Evolutionary conservation across 2,329 filamentous ascomycete genomes (phyloP).

Genomic region (Neoscytalidium dimidiatum): DNA sequence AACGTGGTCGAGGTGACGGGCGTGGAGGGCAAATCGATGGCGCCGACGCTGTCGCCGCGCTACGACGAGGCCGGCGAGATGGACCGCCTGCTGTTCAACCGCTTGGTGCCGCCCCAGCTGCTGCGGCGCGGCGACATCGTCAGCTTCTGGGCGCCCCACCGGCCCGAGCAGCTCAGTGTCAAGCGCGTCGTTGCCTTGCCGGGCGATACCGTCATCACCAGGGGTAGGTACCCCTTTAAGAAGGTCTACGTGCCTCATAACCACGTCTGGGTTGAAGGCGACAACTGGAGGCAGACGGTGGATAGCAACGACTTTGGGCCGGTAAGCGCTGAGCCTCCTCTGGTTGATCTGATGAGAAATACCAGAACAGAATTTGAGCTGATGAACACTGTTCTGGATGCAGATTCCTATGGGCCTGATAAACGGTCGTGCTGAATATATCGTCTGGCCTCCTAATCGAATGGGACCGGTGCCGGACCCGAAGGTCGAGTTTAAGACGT

Average conservation of each 20-base stretch:
- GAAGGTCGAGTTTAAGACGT: slow-evolving; percentile 50
- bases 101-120: slow-evolving; percentile 26
- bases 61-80: slow-evolving; percentile 40
- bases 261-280: slow-evolving; percentile 95
- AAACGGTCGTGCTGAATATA: slow-evolving; percentile 70
- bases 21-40: slow-evolving; percentile 47
- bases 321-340: slow-evolving; percentile 29
- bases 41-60: slow-evolving; percentile 47
- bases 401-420: slow-evolving; percentile 70
- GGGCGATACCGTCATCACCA: slow-evolving; percentile 68
- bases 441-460: slow-evolving; percentile 68
- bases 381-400: not conserved
- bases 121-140: slow-evolving; percentile 48
- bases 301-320: slow-evolving; percentile 94
- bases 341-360: not conserved
- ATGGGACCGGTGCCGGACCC: slow-evolving; percentile 54
- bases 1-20: slow-evolving; percentile 6
- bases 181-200: slow-evolving; percentile 83
- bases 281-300: slow-evolving; percentile 69
- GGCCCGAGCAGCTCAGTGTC: slow-evolving; percentile 69
- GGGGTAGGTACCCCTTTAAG: slow-evolving; percentile 35
- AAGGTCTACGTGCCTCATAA: slow-evolving; percentile 70
- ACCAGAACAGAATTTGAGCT: not conserved
- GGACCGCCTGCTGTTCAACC: slow-evolving; percentile 43
- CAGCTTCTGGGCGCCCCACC: slow-evolving; percentile 56